Conservation (phyloP, 768 basidiomycete genomes). For the Agaricus blazei region DNA sequence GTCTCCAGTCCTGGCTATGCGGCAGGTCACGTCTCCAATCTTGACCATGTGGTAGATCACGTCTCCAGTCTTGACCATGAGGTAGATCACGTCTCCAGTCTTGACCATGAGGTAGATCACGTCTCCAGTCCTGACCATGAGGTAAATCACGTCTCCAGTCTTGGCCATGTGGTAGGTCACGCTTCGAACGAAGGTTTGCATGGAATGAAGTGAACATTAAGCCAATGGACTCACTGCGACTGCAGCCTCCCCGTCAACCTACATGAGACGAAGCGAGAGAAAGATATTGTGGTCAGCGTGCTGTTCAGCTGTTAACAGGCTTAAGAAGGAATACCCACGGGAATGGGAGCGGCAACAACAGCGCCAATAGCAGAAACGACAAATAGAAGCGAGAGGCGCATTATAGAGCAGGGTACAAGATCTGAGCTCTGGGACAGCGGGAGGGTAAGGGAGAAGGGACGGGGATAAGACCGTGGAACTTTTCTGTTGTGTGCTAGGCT, state of each 20-base stretch:
- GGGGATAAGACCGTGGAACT: too few species aligned
- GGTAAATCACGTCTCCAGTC: background rate
- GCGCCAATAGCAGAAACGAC: conserved; percentile 5
- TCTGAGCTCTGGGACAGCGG: background rate
- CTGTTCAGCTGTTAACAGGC: background rate
- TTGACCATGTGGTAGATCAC: background rate
- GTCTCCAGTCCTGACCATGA: background rate
- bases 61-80: background rate
- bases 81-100: background rate
- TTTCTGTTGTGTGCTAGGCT: too few species aligned
- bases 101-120: background rate
- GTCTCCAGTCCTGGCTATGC: background rate
- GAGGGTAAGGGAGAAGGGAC: background rate
- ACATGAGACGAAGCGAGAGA: background rate
- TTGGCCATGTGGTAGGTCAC: background rate
- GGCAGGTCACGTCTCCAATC: background rate
- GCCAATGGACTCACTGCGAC: background rate
- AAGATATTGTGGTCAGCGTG: background rate
- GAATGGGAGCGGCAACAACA: conserved; percentile 10
- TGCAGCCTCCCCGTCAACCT: background rate
- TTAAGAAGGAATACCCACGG: background rate
- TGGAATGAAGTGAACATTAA: background rate
- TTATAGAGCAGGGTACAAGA: background rate
- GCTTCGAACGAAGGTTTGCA: background rate
- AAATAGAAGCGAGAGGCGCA: conserved; percentile 7